Evolutionary conservation across 2,329 filamentous ascomycete genomes (phyloP).

Genomic region (Cercospora sp.): DNA sequence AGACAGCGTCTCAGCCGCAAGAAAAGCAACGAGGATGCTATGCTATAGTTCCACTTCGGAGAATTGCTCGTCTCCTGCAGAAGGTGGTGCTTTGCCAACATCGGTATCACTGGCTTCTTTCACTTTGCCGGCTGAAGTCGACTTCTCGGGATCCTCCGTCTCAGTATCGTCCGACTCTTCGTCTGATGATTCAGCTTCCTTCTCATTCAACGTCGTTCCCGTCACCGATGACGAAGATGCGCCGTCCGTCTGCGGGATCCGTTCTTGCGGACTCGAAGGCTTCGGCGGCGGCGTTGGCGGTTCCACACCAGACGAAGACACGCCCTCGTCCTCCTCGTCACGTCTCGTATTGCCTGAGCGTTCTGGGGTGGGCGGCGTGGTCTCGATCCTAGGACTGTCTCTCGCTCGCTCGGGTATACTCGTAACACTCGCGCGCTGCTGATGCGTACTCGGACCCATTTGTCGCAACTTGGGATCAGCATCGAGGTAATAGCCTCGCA

Average conservation of each 20-base stretch:
- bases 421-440: conserved; percentile 33
- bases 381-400: conserved; percentile 50
- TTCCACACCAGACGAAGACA: conserved; percentile 18
- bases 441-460: conserved; percentile 45
- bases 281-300: conserved; percentile 36
- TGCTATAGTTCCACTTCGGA: conserved; percentile 32
- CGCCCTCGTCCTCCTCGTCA: conserved; percentile 4
- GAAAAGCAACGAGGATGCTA: neutral
- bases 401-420: conserved; percentile 33
- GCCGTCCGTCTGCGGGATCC: conserved; percentile 31
- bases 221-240: conserved; percentile 10
- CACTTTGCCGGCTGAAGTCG: conserved; percentile 24
- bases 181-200: conserved; percentile 27
- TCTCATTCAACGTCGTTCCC: conserved; percentile 34
- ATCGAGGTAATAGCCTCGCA: conserved; percentile 94
- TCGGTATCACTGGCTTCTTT: conserved; percentile 23
- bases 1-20: neutral
- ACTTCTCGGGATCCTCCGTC: conserved; percentile 31
- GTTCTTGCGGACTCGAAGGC: conserved; percentile 14
- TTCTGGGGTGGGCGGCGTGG: conserved; percentile 55
- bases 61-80: conserved; percentile 31
- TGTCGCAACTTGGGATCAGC: conserved; percentile 68
- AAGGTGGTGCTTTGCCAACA: conserved; percentile 6
- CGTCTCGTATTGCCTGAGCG: conserved; percentile 27
- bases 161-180: conserved; percentile 30